Conservation (phyloP, 164 flowering plant species). For the Vitis vinifera region DNA sequence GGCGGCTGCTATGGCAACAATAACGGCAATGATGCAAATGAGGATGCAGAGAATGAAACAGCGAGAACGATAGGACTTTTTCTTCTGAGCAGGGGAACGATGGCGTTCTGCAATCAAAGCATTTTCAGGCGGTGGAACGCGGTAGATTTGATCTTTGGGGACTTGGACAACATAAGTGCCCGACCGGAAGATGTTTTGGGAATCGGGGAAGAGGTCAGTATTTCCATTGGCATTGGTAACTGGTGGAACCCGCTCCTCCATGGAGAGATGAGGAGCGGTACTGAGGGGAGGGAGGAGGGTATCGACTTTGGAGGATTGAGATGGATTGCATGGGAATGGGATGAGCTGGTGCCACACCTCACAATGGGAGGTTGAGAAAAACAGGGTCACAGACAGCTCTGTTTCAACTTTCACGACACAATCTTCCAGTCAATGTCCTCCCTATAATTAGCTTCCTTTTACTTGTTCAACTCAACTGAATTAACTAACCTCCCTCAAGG, state of each 20-base stretch:
- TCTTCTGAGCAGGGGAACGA: constrained; percentile 5
- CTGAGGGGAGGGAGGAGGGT: constrained; percentile 15
- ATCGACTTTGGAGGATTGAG: neutral
- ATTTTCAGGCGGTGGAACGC: constrained; percentile 71
- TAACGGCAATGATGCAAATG: constrained; percentile 15
- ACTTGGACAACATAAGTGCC: constrained; percentile 63
- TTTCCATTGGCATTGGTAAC: neutral
- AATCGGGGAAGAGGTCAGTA: neutral
- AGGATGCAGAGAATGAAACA: constrained; percentile 6
- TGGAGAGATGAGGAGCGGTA: constrained; percentile 52
- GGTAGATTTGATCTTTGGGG: constrained; percentile 72
- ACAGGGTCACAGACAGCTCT: neutral
- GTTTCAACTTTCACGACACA: neutral
- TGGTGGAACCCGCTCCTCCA: constrained; percentile 61
- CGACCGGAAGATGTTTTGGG: neutral
- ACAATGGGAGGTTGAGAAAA: constrained; percentile 9
- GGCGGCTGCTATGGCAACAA: constrained; percentile 12
- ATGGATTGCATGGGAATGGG: constrained; percentile 14
- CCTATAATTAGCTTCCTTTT: constrained; percentile 4
- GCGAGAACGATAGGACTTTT: constrained; percentile 8
- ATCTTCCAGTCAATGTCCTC: neutral
- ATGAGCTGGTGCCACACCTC: neutral
- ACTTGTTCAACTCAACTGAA: too few species aligned
- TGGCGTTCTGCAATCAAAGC: constrained; percentile 41
- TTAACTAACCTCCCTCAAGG: too few species aligned